A percentile compares a stretch with the other conserved stretches of the same genome.
Evolutionary conservation across 208 protist species (phyloP).

Genomic region (Polymyxa betae): DNA sequence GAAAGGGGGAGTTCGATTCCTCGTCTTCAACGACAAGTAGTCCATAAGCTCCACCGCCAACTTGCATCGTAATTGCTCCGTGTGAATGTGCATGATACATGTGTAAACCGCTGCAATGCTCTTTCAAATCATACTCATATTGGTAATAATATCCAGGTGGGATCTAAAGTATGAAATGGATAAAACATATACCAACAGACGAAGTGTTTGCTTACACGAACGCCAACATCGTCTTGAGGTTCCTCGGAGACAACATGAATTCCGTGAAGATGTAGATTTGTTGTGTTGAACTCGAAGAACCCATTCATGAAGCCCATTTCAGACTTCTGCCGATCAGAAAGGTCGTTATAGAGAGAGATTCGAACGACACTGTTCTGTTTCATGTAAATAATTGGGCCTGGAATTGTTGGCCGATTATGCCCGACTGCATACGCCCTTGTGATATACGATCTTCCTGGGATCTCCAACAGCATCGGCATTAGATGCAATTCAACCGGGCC

Average conservation of each 20-base stretch:
- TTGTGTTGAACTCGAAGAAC: conserved; percentile 26
- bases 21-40: not conserved
- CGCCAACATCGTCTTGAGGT: not conserved
- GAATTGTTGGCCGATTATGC: not conserved
- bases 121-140: not conserved
- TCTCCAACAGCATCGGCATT: not conserved
- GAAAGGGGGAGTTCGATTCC: not conserved
- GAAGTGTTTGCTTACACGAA: not conserved
- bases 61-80: not conserved
- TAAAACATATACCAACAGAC: too few relatives aligned
- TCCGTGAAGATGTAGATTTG: not conserved
- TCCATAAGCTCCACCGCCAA: not conserved
- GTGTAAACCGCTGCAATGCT: not conserved
- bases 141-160: not conserved
- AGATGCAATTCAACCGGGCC: not conserved
- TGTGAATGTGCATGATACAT: not conserved
- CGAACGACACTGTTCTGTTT: not conserved
- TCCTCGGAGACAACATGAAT: not conserved
- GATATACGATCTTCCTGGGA: not conserved
- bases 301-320: not conserved
- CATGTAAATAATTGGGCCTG: not conserved
- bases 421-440: not conserved
- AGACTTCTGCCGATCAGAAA: not conserved
- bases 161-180: too few relatives aligned
- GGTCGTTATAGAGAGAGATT: not conserved